phyloP scores from a whole-genome alignment of 192 early-diverging fungal genomes.

The Coemansia pectinata region DNA sequence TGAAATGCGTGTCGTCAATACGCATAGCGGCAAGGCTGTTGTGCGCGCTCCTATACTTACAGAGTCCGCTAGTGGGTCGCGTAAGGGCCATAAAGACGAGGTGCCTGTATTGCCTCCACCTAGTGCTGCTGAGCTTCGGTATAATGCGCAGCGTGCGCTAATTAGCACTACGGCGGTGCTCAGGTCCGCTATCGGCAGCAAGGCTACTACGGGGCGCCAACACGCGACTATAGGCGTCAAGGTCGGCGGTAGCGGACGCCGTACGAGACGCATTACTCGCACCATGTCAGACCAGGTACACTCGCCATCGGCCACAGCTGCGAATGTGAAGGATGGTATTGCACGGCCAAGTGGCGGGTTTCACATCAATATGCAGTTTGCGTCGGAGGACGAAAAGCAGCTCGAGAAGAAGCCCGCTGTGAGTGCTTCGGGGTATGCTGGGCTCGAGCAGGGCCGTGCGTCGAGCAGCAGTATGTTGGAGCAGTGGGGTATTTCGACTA shows the following conservation, averaged over 20 bases:
- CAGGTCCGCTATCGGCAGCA: constrained; percentile 18
- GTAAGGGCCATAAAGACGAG: not conserved
- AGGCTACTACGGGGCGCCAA: not conserved
- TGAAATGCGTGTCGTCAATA: constrained; percentile 45
- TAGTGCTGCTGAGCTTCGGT: constrained; percentile 42
- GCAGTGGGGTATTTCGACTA: constrained; percentile 44
- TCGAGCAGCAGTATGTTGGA: constrained; percentile 36
- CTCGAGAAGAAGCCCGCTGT: not conserved
- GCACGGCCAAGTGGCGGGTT: constrained; percentile 9
- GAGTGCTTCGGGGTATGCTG: not conserved
- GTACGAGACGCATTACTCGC: not conserved
- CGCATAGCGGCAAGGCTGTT: constrained; percentile 34
- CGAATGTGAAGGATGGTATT: not conserved
- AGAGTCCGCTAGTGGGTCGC: not conserved
- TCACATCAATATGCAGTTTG: constrained; percentile 40
- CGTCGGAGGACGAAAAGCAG: not conserved
- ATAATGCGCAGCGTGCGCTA: constrained; percentile 50
- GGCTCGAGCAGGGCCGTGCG: constrained; percentile 34
- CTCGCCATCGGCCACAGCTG: not conserved
- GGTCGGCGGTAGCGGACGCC: not conserved
- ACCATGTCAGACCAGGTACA: constrained; percentile 14
- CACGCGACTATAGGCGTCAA: constrained; percentile 4
- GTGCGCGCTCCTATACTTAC: constrained; percentile 35
- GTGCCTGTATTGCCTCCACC: constrained; percentile 32
- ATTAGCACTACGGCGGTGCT: constrained; percentile 37